Percentiles rank a stretch among this genome's conserved stretches.
These are phyloP conservation scores for Globisporangium mamillatum DNA, from an alignment of 352 stramenopile species.

Conservation along the genomic window DNA sequence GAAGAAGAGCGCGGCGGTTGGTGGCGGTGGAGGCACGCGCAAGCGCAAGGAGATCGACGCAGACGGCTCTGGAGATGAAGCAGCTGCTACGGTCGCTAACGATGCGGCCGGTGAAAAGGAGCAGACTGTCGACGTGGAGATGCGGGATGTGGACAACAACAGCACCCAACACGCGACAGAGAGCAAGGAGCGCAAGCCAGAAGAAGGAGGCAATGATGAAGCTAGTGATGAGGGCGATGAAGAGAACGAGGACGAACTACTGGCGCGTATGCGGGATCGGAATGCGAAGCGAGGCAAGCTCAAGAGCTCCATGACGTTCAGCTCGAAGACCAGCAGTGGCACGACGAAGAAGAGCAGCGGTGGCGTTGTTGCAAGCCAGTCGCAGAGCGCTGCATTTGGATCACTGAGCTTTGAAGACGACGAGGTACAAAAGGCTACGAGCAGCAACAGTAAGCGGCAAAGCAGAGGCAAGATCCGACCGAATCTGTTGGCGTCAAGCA, in stretches of 20 bases:
- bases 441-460: slow-evolving; percentile 16
- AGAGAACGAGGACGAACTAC: slow-evolving; percentile 3
- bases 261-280: slow-evolving; percentile 10
- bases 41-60: slow-evolving; percentile 33
- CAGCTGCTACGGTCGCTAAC: not conserved
- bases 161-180: not conserved
- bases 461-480: slow-evolving; percentile 54
- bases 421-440: not conserved
- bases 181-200: not conserved
- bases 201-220: not conserved
- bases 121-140: not conserved
- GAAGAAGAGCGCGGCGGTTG: slow-evolving; percentile 18
- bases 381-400: not conserved
- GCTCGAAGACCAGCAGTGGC: not conserved
- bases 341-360: slow-evolving; percentile 36
- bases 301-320: slow-evolving; percentile 4
- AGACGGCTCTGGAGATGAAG: slow-evolving; percentile 15
- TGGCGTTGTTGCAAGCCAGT: not conserved
- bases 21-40: slow-evolving; percentile 1
- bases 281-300: slow-evolving; percentile 1
- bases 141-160: not conserved
- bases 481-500: slow-evolving; percentile 40
- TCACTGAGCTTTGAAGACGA: slow-evolving; percentile 61
- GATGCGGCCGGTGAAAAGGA: not conserved
- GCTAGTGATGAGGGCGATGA: not conserved